These are phyloP conservation scores for Suzukiozyma palmioleophila DNA, from an alignment of 1,139 yeast species.

Conservation along the genomic window DNA sequence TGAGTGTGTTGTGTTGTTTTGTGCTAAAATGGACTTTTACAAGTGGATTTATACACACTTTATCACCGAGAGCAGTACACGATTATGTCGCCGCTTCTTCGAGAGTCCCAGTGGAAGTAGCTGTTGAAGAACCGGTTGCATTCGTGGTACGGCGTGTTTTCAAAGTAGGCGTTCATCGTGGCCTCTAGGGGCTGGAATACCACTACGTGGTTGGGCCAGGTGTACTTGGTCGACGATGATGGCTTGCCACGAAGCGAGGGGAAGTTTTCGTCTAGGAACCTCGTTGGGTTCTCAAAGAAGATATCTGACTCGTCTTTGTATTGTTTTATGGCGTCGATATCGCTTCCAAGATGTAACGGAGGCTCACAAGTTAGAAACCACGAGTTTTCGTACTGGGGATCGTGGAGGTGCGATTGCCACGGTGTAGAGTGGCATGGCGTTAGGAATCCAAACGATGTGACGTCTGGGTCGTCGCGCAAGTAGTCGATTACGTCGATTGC, in stretches of 20 bases:
- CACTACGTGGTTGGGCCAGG: conserved; percentile 71
- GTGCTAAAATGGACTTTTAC: no score
- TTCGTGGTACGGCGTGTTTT: conserved; percentile 41
- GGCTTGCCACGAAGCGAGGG: conserved; percentile 8
- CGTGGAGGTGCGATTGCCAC: conserved; percentile 81
- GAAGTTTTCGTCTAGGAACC: conserved; percentile 36
- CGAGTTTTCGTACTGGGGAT: conserved; percentile 36
- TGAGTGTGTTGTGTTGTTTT: no score
- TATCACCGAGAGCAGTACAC: conserved; percentile 41
- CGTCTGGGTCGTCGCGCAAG: conserved; percentile 39
- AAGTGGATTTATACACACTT: no score
- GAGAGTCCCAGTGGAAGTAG: conserved; percentile 79
- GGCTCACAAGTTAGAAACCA: conserved; percentile 95
- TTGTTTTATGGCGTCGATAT: conserved; percentile 20
- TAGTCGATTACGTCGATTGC: conserved; percentile 63
- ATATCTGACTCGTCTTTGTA: conserved; percentile 87
- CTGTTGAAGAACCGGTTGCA: conserved; percentile 67
- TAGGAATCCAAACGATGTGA: conserved; percentile 64
- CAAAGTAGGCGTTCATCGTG: conserved; percentile 34
- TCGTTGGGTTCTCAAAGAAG: conserved; percentile 63
- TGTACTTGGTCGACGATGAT: conserved; percentile 20
- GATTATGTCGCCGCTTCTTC: conserved; percentile 76
- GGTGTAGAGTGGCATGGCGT: conserved; percentile 99
- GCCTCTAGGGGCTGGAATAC: conserved; percentile 63
- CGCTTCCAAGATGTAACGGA: conserved; percentile 49